Evolutionary conservation across 2,329 filamentous ascomycete species (phyloP).

Genomic region (Taxawa tesnikishii): DNA sequence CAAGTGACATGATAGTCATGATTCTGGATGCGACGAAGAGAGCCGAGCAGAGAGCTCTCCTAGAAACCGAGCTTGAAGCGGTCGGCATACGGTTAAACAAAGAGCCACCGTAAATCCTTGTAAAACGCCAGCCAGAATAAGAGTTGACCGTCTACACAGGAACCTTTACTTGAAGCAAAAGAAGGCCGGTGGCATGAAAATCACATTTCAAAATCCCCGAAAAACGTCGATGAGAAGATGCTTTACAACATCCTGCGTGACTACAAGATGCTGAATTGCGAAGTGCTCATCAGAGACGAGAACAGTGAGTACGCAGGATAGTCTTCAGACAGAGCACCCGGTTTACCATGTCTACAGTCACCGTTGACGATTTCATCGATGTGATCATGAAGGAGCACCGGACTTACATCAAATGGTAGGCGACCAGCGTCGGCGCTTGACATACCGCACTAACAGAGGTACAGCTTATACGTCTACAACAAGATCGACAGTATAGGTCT

Average conservation of each 20-base stretch:
- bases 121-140: neutral
- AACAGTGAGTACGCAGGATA: conserved; percentile 38
- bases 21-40: conserved; percentile 92
- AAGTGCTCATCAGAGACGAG: conserved; percentile 90
- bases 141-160: conserved; percentile 27
- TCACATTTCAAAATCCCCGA: conserved; percentile 88
- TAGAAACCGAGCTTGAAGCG: conserved; percentile 87
- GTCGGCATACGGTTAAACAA: conserved; percentile 90
- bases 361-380: conserved; percentile 97
- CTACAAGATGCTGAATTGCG: conserved; percentile 97
- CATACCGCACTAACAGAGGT: conserved; percentile 20
- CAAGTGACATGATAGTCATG: conserved; percentile 95
- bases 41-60: conserved; percentile 76
- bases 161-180: conserved; percentile 97
- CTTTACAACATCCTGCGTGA: conserved; percentile 93
- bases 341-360: conserved; percentile 40
- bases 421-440: neutral
- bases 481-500: conserved; percentile 94
- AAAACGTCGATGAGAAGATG: conserved; percentile 93
- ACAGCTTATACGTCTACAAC: conserved; percentile 92
- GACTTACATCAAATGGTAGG: conserved; percentile 76
- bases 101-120: conserved; percentile 60
- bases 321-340: neutral
- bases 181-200: conserved; percentile 96
- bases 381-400: conserved; percentile 98